A percentile compares a stretch with the other conserved stretches of the same genome.
Evolutionary conservation across 2,329 filamentous ascomycete genomes (phyloP).

Genomic region (Emydomyces testavorans): DNA sequence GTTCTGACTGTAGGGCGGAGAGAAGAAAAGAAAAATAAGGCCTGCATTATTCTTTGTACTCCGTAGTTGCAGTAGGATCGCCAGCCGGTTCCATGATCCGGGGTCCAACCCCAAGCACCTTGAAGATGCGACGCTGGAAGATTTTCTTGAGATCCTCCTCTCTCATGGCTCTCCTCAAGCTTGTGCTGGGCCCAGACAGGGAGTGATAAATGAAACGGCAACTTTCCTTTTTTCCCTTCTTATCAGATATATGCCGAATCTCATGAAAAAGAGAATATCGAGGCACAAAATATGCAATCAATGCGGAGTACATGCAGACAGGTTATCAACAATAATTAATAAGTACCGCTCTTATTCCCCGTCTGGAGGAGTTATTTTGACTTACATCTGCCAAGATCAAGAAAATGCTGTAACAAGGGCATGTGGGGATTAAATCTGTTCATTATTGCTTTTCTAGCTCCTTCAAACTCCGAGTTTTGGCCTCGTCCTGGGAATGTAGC

Average conservation of each 20-base stretch:
- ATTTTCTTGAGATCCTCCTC: background rate
- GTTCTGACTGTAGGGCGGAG: slow-evolving; percentile 3
- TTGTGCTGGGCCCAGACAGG: background rate
- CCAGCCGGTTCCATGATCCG: slow-evolving; percentile 4
- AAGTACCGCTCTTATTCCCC: background rate
- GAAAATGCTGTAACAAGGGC: background rate
- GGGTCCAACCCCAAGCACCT: background rate
- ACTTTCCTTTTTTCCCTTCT: background rate
- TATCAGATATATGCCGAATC: background rate
- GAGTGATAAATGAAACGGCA: background rate
- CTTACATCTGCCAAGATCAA: background rate
- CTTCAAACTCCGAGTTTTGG: background rate
- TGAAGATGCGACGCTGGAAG: background rate
- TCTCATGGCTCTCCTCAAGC: too few species aligned
- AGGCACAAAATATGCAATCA: too few species aligned
- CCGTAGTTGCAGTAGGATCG: slow-evolving; percentile 9
- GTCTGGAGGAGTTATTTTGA: too few species aligned
- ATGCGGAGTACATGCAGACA: too few species aligned
- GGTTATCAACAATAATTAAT: background rate
- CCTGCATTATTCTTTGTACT: too few species aligned
- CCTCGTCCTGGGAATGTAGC: too few species aligned
- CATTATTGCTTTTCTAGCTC: too few species aligned
- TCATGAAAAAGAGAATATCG: too few species aligned
- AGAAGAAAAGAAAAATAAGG: background rate
- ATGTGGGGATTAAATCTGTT: background rate